Evolutionary conservation across 2,329 filamentous ascomycete genomes (phyloP), one percentile per base, ranked within the genome.

Genomic region (Myotisia sp.): DNA sequence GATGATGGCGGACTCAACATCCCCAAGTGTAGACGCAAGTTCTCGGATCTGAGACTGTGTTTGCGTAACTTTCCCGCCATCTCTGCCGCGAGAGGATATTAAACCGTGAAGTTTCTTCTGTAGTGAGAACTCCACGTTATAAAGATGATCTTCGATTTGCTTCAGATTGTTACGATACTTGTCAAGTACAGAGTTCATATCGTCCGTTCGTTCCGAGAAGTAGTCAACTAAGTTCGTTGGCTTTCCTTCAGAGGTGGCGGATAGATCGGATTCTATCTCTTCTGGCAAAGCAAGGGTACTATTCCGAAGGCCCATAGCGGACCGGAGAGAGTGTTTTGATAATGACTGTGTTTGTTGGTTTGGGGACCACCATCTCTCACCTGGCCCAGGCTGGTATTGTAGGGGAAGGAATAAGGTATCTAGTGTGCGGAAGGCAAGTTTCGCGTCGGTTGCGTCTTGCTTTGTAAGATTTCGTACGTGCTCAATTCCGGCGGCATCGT

Each of bases 371-470:
- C 56, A 59, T 13, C 56, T 51, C 37, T 49, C 43, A 18, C 49
- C 51, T 10, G 54, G 47, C 6, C 53, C 53, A 37, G 71, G 68
- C 45, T 76, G 72, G 50, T 72, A 77, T 43, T 74, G 68, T 31
- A 64, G 47, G 1, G 82, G 81, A 10, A 86, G 64, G 45, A 77
- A 76, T 35, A 85, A 64, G 48, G 82, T 82, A 47, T 84, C 76
- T 20, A 82, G 73, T 14, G 77, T 76, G 37, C 76, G 72, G 63
- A 83, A 81, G 40, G 72, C 73, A 36, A 83, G 67, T 44, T 76
- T 71, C 6, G 78, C 77, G 44, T 85, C 76, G 23, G 74, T 68
- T 16, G 71, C 73, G 51, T 83, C 80, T 41, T 71, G 71, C 45
- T 76, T 68, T 48, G 70, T 71, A 42, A 67, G 59, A 12, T 62